Evolutionary conservation across 177 flowering plant genomes (phyloP), one percentile per base, ranked within the genome.

Genomic region (Telopea speciosissima): DNA sequence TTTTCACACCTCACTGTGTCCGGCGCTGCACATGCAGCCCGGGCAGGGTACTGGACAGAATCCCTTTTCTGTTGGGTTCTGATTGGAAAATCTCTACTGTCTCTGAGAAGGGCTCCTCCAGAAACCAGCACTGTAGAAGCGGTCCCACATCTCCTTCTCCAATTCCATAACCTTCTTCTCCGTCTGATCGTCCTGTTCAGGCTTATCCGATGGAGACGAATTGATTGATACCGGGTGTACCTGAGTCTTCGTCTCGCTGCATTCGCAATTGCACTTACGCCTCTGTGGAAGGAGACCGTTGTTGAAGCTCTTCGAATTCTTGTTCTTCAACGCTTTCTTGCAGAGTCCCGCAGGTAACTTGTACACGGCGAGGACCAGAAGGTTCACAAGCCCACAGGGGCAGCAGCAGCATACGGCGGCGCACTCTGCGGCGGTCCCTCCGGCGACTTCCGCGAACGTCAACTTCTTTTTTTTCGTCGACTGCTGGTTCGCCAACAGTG

Each of bases 361-460:
- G 78, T 87, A 91, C 10, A 86, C 79, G 0, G 85, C 86, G 13
- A 90, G 78, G 2, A 83, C 61, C 0, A 90, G 40, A 16, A 90
- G 66, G 54, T 85, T 77, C 26, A 82, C 67, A 9, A 90, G 58
- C 9, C 81, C 87, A 69, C 87, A 87, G 0, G 97, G 95, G 54
- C 87, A 87, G 71, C 95, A 90, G 69, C 93, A 90, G 66, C 85
- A 80, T 19, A 91, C 67, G 0, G 90, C 93, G 0, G 93, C 92
- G 71, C 91, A 85, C 63, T 82, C 91, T 21, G 90, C 94, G 8
- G 91, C 68, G 1, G 94, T 80, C 23, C 84, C 91, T 0, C 97
- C 97, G 4, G 86, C 90, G 0, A 80, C 79, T 75, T 90, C 91
- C 22, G 79, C 89, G 40, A 84, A 76, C 8, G 68, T 60, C 8